phyloP scores from a whole-genome alignment of 805 yeast genomes.

The Brettanomyces naardenensis region DNA sequence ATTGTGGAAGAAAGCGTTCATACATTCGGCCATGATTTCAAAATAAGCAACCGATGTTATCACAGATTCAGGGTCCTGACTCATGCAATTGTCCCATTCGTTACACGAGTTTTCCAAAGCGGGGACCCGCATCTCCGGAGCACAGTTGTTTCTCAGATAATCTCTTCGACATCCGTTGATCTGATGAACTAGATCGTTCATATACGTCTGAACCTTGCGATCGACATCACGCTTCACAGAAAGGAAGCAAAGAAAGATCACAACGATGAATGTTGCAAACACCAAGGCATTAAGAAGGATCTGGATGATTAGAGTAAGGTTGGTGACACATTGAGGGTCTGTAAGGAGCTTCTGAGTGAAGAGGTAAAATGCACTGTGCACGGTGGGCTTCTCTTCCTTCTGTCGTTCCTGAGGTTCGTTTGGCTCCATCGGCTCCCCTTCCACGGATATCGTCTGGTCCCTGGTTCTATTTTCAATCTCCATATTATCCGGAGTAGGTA shows the following conservation, averaged over 20 bases:
- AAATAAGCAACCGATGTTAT: conserved; percentile 26
- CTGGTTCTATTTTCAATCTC: not conserved
- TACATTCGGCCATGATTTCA: conserved; percentile 26
- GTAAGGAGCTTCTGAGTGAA: conserved; percentile 12
- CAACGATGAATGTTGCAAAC: conserved; percentile 12
- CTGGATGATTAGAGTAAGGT: conserved; percentile 20
- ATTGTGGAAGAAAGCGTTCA: conserved; percentile 26
- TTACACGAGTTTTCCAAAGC: conserved; percentile 64
- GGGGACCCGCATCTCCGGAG: conserved; percentile 57
- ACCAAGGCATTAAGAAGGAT: conserved; percentile 19
- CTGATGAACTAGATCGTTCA: conserved; percentile 51
- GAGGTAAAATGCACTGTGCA: conserved; percentile 3
- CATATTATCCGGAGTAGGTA: conserved; percentile 3
- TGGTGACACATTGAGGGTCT: conserved; percentile 22
- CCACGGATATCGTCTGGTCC: not conserved
- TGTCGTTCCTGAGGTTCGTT: not conserved
- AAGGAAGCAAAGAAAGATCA: conserved; percentile 15
- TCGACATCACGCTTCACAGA: conserved; percentile 50
- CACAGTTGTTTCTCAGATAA: conserved; percentile 67
- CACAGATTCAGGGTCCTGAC: conserved; percentile 54
- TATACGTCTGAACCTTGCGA: conserved; percentile 55
- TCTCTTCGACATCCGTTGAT: conserved; percentile 64
- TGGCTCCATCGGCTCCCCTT: not conserved
- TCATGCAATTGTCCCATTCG: conserved; percentile 78
- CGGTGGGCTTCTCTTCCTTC: not conserved